Evolutionary conservation across 345 rosid genomes (phyloP).

Genomic region (Raphanus raphanistrum): DNA sequence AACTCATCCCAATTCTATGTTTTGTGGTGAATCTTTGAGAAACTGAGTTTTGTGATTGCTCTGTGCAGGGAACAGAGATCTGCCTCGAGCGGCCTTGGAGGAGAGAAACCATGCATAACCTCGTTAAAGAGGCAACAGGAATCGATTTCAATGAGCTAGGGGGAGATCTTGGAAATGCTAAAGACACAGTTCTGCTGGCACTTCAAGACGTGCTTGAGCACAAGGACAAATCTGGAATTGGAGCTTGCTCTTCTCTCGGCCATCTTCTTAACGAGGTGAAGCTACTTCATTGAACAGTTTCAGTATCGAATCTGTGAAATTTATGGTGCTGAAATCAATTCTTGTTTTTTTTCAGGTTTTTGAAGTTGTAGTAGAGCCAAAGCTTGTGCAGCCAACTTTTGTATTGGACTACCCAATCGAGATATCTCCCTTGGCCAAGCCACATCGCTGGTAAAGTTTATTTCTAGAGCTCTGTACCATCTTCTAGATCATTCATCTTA

Average conservation of each 20-base stretch:
- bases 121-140: conserved; percentile 75
- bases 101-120: conserved; percentile 96
- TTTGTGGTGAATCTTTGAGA: conserved; percentile 11
- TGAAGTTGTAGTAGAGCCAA: conserved; percentile 85
- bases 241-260: conserved; percentile 73
- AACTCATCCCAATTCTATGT: not conserved
- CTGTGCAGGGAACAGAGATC: conserved; percentile 72
- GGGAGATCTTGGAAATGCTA: conserved; percentile 62
- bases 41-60: conserved; percentile 28
- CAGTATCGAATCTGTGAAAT: not conserved
- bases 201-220: conserved; percentile 58
- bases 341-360: conserved; percentile 57
- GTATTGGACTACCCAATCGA: conserved; percentile 93
- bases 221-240: conserved; percentile 70
- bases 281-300: conserved; percentile 15
- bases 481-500: conserved; percentile 14
- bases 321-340: conserved; percentile 19
- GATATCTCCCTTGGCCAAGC: conserved; percentile 96
- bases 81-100: conserved; percentile 87
- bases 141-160: conserved; percentile 61
- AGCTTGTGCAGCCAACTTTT: conserved; percentile 91
- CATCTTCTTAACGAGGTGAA: conserved; percentile 87
- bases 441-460: conserved; percentile 66
- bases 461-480: conserved; percentile 9
- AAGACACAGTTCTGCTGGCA: conserved; percentile 56